phyloP scores from a whole-genome alignment of 352 stramenopile species.

The Thraustotheca clavata region DNA sequence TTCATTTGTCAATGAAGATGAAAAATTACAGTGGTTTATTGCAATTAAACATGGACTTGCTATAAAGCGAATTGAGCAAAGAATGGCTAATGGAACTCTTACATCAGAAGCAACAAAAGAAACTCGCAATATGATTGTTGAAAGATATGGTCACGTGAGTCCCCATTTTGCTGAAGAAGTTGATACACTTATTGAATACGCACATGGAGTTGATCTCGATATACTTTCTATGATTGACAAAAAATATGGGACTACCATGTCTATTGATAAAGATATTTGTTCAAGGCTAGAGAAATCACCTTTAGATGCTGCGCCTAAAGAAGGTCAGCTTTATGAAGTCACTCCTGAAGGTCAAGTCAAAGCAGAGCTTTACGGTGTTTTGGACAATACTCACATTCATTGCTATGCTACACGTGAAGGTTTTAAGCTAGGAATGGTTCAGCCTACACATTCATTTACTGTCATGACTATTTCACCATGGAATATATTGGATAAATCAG shows the following conservation, averaged over 20 bases:
- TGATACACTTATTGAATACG: conserved; percentile 5
- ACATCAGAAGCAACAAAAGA: neutral
- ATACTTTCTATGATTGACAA: conserved; percentile 8
- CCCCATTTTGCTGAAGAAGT: conserved; percentile 6
- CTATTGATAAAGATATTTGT: neutral
- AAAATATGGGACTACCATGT: conserved; percentile 18
- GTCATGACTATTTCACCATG: conserved; percentile 25
- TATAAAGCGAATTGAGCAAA: conserved; percentile 19
- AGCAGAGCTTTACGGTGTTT: neutral
- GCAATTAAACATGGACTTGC: conserved; percentile 50
- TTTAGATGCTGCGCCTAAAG: neutral
- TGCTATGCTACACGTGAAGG: conserved; percentile 52
- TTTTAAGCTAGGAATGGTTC: conserved; percentile 35
- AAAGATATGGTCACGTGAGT: conserved; percentile 7
- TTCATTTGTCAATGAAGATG: conserved; percentile 36
- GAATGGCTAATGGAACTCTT: neutral
- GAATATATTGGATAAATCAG: conserved; percentile 23
- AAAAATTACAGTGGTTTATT: conserved; percentile 56
- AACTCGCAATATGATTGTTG: neutral
- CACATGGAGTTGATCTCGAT: conserved; percentile 19
- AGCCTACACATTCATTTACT: conserved; percentile 16
- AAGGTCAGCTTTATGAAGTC: neutral
- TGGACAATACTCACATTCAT: conserved; percentile 27
- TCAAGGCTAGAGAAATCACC: neutral
- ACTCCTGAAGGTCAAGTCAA: conserved; percentile 3